These are phyloP conservation scores for Phytophthora kernoviae DNA, from an alignment of 352 stramenopile genomes.

Conservation along the genomic window DNA sequence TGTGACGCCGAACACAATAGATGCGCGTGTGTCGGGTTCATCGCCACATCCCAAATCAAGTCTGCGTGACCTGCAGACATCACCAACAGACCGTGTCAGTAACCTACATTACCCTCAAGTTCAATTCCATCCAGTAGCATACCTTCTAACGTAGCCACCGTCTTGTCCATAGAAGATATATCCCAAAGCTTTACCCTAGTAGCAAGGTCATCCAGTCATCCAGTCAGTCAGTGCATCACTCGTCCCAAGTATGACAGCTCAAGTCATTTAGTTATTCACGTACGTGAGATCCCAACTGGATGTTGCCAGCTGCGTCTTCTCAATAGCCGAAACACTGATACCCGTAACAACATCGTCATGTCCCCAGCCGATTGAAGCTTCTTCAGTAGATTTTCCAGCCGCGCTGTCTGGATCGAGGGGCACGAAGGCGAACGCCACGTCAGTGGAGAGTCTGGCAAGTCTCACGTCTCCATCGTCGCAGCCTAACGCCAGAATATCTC, in stretches of 20 bases:
- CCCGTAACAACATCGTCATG: conserved; percentile 79
- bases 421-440: conserved; percentile 48
- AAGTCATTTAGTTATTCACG: conserved; percentile 10
- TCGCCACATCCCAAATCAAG: conserved; percentile 73
- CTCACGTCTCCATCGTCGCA: conserved; percentile 81
- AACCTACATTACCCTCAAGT: not conserved
- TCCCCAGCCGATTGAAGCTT: conserved; percentile 28
- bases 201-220: not conserved
- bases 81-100: conserved; percentile 3
- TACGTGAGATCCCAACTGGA: conserved; percentile 79
- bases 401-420: conserved; percentile 24
- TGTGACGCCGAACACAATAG: conserved; percentile 67
- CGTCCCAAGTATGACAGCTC: not conserved
- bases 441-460: conserved; percentile 42
- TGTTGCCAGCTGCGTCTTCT: conserved; percentile 53
- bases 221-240: not conserved
- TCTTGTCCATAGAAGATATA: conserved; percentile 49
- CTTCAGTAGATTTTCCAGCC: too few species aligned
- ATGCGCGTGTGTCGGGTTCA: conserved; percentile 46
- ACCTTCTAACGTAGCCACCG: conserved; percentile 61
- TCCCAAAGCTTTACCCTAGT: conserved; percentile 82
- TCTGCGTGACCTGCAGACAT: conserved; percentile 58
- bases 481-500: conserved; percentile 57
- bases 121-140: not conserved
- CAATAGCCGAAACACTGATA: conserved; percentile 46